Conservation (phyloP, 352 stramenopile genomes). For the Hyaloperonospora arabidopsidis region DNA sequence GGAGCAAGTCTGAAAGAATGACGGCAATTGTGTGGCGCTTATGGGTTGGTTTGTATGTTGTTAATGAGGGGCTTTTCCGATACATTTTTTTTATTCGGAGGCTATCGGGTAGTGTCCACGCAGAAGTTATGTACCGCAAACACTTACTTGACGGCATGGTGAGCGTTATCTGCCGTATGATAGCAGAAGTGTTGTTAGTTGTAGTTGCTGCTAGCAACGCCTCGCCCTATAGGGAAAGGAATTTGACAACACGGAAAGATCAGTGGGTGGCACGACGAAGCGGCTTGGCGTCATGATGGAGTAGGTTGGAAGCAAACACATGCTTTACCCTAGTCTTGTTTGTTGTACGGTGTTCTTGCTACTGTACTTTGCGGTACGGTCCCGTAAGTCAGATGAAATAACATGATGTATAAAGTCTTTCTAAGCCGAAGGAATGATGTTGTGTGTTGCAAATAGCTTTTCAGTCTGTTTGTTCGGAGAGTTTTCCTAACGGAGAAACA, state of each 20-base stretch:
- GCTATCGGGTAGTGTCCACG: slow-evolving; percentile 68
- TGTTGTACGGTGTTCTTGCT: too few relatives aligned
- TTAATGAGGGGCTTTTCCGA: neutral
- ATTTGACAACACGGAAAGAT: slow-evolving; percentile 77
- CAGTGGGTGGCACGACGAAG: slow-evolving; percentile 82
- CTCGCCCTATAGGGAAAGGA: slow-evolving; percentile 51
- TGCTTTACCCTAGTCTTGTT: slow-evolving; percentile 85
- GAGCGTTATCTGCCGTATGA: slow-evolving; percentile 3
- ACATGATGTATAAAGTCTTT: too few relatives aligned
- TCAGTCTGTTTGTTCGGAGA: too few relatives aligned
- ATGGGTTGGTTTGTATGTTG: neutral
- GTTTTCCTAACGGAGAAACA: too few relatives aligned
- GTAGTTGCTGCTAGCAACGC: neutral
- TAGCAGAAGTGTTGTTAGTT: neutral
- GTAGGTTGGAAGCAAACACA: slow-evolving; percentile 80
- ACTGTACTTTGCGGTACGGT: too few relatives aligned
- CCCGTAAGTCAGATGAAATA: too few relatives aligned
- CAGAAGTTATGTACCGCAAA: slow-evolving; percentile 75
- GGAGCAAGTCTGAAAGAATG: neutral
- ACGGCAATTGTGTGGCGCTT: too few relatives aligned
- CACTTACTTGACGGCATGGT: slow-evolving; percentile 79
- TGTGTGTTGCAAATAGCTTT: too few relatives aligned
- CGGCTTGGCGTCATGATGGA: slow-evolving; percentile 81
- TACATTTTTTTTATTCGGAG: slow-evolving; percentile 25
- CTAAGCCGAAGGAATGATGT: too few relatives aligned